A percentile compares a stretch with the other conserved stretches of the same genome.
phyloP scores from a whole-genome alignment of 208 protist genomes.

The Wallacemonas sp. region DNA sequence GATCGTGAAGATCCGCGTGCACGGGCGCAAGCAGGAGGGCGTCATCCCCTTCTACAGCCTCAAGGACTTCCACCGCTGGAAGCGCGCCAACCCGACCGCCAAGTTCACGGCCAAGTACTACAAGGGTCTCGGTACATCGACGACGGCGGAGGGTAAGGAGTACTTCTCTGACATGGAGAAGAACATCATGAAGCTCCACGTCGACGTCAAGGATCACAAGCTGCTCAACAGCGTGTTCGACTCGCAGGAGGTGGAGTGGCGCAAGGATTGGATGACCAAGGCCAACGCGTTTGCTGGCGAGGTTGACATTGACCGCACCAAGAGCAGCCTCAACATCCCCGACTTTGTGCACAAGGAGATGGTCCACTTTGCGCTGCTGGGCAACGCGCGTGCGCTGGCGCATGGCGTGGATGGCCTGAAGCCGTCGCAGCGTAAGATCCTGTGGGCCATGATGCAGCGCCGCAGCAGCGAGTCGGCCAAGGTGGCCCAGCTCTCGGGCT shows the following conservation, averaged over 20 bases:
- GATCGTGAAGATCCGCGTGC: constrained; percentile 97
- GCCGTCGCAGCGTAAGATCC: constrained; percentile 99
- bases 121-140: constrained; percentile 98
- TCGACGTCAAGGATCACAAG: constrained; percentile 88
- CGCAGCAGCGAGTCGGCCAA: constrained; percentile 96
- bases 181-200: constrained; percentile 93
- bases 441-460: constrained; percentile 94
- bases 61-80: constrained; percentile 97
- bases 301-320: constrained; percentile 88
- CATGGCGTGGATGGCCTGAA: constrained; percentile 99
- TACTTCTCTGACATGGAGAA: constrained; percentile 98
- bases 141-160: constrained; percentile 97
- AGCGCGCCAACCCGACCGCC: constrained; percentile 63
- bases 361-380: constrained; percentile 97
- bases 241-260: constrained; percentile 96
- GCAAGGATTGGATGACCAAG: constrained; percentile 99
- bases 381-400: constrained; percentile 89
- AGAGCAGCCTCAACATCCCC: constrained; percentile 77
- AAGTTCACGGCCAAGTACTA: constrained; percentile 98
- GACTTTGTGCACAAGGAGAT: constrained; percentile 99
- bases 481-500: constrained; percentile 99
- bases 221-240: constrained; percentile 98
- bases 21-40: constrained; percentile 62
- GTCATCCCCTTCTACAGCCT: constrained; percentile 98
- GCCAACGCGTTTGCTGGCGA: constrained; percentile 87